Evolutionary conservation across 768 basidiomycete species (phyloP).

Genomic region (Podaxis rugospora): DNA sequence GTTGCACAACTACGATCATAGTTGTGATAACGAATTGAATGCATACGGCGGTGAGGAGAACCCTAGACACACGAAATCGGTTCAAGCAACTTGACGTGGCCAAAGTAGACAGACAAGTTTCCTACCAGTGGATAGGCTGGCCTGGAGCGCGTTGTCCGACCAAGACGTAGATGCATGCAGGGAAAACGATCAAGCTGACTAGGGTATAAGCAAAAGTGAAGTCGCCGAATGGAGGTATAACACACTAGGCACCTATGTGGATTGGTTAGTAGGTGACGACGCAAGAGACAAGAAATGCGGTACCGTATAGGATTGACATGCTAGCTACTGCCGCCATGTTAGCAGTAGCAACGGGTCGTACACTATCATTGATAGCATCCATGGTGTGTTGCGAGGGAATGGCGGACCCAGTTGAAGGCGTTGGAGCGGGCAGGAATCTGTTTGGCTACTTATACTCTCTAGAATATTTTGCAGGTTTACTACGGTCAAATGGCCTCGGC

Average conservation of each 20-base stretch:
- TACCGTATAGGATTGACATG: slow-evolving; percentile 3
- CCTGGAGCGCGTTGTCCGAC: neutral
- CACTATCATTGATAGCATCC: neutral
- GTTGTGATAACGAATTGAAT: neutral
- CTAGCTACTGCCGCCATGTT: neutral
- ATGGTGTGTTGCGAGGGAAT: neutral
- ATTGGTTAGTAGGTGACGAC: neutral
- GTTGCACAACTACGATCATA: neutral
- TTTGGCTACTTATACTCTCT: neutral
- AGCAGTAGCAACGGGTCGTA: neutral
- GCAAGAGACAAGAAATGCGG: neutral
- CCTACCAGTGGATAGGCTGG: neutral
- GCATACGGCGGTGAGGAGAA: neutral
- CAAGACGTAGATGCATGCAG: neutral
- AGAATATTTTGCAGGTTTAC: too few relatives aligned
- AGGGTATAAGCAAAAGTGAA: neutral
- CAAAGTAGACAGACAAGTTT: neutral
- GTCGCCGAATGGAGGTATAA: neutral
- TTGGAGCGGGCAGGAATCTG: too few relatives aligned
- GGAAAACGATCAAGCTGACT: neutral
- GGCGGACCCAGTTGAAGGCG: neutral
- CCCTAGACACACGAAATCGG: neutral
- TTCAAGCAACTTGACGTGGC: neutral
- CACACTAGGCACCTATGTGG: neutral
- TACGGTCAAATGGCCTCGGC: too few relatives aligned